Conservation (phyloP, 2,329 filamentous ascomycete genomes). For the Chaetoscypha palmicola region DNA sequence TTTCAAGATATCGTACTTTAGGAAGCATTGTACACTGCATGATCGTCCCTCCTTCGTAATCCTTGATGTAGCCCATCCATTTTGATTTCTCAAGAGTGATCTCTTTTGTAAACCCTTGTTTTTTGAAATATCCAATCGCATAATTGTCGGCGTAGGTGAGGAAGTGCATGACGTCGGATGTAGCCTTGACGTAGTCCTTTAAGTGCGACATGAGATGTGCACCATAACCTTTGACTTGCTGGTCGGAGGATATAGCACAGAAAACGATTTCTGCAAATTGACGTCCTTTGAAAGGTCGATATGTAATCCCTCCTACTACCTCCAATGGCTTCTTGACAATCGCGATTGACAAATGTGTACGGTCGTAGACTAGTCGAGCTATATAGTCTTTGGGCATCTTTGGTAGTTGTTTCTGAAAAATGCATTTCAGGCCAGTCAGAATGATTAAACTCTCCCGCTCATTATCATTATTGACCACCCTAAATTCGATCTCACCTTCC, state of each 20-base stretch:
- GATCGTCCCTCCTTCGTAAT: conserved; percentile 97
- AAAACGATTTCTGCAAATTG: conserved; percentile 98
- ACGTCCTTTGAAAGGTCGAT: conserved; percentile 84
- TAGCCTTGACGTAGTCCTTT: conserved; percentile 97
- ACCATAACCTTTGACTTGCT: conserved; percentile 97
- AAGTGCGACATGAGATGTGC: conserved; percentile 97
- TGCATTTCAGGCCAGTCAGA: conserved; percentile 89
- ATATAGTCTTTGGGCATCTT: conserved; percentile 99
- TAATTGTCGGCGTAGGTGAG: conserved; percentile 98
- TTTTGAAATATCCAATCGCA: conserved; percentile 98
- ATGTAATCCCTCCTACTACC: conserved; percentile 95
- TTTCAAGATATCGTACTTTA: conserved; percentile 87
- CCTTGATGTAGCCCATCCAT: conserved; percentile 99
- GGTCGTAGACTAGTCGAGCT: conserved; percentile 91
- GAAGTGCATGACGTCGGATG: conserved; percentile 96
- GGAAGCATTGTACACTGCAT: conserved; percentile 99
- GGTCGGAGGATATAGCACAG: conserved; percentile 93
- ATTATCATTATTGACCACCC: conserved; percentile 96
- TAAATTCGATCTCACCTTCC: conserved; percentile 90
- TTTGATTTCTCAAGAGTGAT: conserved; percentile 83
- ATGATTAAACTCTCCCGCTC: conserved; percentile 85
- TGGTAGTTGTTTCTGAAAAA: conserved; percentile 96
- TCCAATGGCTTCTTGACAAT: conserved; percentile 96
- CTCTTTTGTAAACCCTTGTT: conserved; percentile 98
- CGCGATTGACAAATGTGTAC: conserved; percentile 90